Evolutionary conservation across 2,329 filamentous ascomycete genomes (phyloP).

Genomic region (Pseudocercospora vitis): DNA sequence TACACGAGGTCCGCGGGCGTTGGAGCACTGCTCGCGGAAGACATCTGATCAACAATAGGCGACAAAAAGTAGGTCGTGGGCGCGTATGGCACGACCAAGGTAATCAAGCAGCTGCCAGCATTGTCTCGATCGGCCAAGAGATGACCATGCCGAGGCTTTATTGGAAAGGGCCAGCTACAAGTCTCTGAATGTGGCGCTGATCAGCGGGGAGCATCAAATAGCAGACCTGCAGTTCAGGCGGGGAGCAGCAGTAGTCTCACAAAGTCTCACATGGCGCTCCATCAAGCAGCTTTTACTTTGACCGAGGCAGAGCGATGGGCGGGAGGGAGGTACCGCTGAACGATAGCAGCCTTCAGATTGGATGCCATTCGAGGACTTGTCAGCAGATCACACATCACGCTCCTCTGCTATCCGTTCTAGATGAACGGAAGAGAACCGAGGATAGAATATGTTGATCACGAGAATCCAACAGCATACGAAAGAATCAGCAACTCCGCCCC

Average conservation of each 20-base stretch:
- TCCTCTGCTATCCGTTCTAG: not conserved
- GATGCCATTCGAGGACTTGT: not conserved
- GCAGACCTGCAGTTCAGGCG: not conserved
- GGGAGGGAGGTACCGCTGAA: not conserved
- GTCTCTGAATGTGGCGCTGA: not conserved
- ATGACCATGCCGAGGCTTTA: slow-evolving; percentile 1
- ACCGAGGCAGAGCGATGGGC: not conserved
- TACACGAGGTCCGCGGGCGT: not conserved
- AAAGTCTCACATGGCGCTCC: not conserved
- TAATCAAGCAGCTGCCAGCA: no score
- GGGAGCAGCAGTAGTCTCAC: not conserved
- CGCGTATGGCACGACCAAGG: no score
- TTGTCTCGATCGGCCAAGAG: not conserved
- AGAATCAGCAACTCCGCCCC: no score
- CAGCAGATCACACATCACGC: not conserved
- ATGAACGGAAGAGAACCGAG: not conserved
- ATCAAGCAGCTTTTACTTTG: not conserved
- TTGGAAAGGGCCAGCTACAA: not conserved
- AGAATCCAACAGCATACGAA: no score
- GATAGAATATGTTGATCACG: no score
- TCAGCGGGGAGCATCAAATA: not conserved
- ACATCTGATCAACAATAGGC: no score
- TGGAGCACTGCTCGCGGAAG: not conserved
- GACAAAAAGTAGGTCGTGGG: not conserved
- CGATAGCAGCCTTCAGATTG: slow-evolving; percentile 1